These are phyloP conservation scores for Cylindrodendrum hubeiense DNA, from an alignment of 2,329 filamentous ascomycete genomes.

Conservation along the genomic window DNA sequence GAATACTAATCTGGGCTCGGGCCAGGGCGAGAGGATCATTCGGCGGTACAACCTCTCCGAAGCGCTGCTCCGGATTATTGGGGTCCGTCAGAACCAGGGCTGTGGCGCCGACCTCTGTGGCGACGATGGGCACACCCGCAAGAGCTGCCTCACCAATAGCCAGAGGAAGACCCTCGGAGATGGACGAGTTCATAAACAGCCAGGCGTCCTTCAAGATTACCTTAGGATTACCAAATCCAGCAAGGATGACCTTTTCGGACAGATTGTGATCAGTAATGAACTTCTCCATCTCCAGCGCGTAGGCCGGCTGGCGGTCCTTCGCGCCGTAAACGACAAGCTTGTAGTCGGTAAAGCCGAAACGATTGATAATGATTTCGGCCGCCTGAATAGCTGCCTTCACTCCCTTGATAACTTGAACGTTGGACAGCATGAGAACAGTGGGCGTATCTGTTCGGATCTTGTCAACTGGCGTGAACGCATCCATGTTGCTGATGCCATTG, in stretches of 20 bases:
- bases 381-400: conserved; percentile 34
- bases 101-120: conserved; percentile 34
- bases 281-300: conserved; percentile 36
- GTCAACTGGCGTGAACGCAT: conserved; percentile 30
- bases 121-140: conserved; percentile 35
- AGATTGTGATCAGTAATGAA: conserved; percentile 29
- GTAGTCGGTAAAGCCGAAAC: conserved; percentile 32
- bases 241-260: conserved; percentile 27
- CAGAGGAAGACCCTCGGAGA: conserved; percentile 33
- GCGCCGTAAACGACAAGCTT: conserved; percentile 34
- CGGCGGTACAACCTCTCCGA: conserved; percentile 34
- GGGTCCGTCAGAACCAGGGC: conserved; percentile 34
- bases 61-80: conserved; percentile 30
- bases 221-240: conserved; percentile 35
- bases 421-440: conserved; percentile 35
- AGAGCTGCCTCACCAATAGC: conserved; percentile 35
- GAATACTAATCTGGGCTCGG: conserved; percentile 31
- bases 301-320: conserved; percentile 34
- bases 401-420: conserved; percentile 35
- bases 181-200: conserved; percentile 38
- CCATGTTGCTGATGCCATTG: conserved; percentile 37
- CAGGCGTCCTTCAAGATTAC: conserved; percentile 33
- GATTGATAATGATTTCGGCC: conserved; percentile 34
- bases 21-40: conserved; percentile 33
- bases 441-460: conserved; percentile 35